phyloP scores from a whole-genome alignment of 768 basidiomycete genomes.

The Suillus decipiens region DNA sequence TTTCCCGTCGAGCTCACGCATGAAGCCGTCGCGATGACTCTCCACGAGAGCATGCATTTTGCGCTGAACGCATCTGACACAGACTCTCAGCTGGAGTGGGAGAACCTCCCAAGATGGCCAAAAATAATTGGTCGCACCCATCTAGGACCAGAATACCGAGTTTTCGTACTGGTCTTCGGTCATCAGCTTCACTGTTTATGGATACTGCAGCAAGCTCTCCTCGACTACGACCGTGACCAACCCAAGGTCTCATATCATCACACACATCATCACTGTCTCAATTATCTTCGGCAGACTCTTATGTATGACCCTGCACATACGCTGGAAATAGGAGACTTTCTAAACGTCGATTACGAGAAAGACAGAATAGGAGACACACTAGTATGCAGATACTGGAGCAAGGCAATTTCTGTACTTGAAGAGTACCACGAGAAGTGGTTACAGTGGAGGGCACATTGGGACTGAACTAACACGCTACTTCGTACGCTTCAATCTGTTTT shows the following conservation, averaged over 20 bases:
- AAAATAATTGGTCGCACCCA: neutral
- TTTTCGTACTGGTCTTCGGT: neutral
- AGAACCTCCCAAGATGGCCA: neutral
- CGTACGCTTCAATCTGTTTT: neutral
- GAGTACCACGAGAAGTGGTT: constrained; percentile 5
- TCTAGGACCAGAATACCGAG: neutral
- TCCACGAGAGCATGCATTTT: constrained; percentile 5
- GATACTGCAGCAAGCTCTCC: neutral
- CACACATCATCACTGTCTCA: constrained; percentile 38
- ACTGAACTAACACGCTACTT: neutral
- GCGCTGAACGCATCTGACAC: neutral
- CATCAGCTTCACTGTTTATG: constrained; percentile 1
- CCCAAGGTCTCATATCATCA: constrained; percentile 17
- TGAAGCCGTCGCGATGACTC: constrained; percentile 13
- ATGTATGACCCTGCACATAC: constrained; percentile 26
- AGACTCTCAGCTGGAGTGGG: neutral
- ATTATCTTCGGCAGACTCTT: constrained; percentile 39
- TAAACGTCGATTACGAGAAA: constrained; percentile 25
- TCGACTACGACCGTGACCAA: neutral
- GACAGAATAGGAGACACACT: constrained; percentile 22
- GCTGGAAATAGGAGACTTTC: constrained; percentile 37
- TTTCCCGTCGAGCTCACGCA: neutral
- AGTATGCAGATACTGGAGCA: constrained; percentile 28
- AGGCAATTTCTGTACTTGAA: constrained; percentile 17
- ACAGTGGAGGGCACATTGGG: neutral